phyloP scores from a whole-genome alignment of 257 asterid species.

The Jacaranda mimosifolia region DNA sequence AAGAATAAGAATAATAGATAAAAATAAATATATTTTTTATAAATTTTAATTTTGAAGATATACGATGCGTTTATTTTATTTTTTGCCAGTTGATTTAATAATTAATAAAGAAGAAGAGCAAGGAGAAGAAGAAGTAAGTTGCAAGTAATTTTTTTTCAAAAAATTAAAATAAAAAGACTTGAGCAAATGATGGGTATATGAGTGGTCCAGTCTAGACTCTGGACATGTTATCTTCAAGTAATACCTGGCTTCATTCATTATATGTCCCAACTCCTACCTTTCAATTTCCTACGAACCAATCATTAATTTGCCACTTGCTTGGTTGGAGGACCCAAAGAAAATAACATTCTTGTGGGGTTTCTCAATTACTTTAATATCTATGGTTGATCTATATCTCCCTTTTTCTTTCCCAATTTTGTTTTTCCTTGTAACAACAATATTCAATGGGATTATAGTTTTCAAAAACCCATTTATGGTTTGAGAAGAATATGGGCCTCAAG shows the following conservation, averaged over 20 bases:
- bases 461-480: not conserved
- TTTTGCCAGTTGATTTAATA: too few relatives aligned
- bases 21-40: not conserved
- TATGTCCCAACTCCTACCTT: slow-evolving; percentile 17
- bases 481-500: not conserved
- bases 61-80: not conserved
- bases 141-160: too few relatives aligned
- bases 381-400: not conserved
- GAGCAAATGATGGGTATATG: slow-evolving; percentile 24
- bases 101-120: too few relatives aligned
- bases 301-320: slow-evolving; percentile 44
- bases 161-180: not conserved
- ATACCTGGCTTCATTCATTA: not conserved
- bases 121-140: too few relatives aligned
- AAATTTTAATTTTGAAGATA: not conserved
- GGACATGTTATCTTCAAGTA: slow-evolving; percentile 19
- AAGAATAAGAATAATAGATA: not conserved
- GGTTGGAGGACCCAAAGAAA: slow-evolving; percentile 19
- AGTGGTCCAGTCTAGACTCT: slow-evolving; percentile 32
- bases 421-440: not conserved
- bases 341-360: slow-evolving; percentile 17
- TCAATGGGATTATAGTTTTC: not conserved
- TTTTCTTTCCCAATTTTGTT: not conserved
- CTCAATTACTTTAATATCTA: not conserved
- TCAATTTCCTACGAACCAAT: slow-evolving; percentile 32